Evolutionary conservation across 768 basidiomycete genomes (phyloP), one percentile per base, ranked within the genome.

Genomic region (Candolleomyces aberdarensis): DNA sequence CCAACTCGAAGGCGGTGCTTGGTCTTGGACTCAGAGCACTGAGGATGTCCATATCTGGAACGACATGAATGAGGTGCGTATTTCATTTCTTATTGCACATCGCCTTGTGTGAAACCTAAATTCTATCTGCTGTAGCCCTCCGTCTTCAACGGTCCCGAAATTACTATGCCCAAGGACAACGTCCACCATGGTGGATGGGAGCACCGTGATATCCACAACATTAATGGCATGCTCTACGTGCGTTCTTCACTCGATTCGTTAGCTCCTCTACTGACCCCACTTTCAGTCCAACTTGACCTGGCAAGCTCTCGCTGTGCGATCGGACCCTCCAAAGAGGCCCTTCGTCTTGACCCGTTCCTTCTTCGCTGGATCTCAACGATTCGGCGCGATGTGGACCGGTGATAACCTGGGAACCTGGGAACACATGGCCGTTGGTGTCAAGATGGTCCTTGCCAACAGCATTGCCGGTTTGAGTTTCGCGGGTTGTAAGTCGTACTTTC

Each of bases 141-240:
- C 11, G 87, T 99, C n/a, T 99, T 99, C 80, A 96, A 98, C 65
- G 97, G 96, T 0, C 97, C 97, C 5, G 97, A 99, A 71, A 98
- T 99, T 67, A 80, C 81, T 11, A 85, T 85, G 83, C 83, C 82
- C 10, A 81, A 79, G 64, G 83, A 85, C 63, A 83, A 81, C 56
- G 72, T 97, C 47, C 96, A 98, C 69, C 78, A 94, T 67, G 93
- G 91, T 32, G 94, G 94, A 26, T 99, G 97, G 97, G 97, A 99
- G 70, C 95, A 99, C 69, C 88, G 97, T 52, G 97, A 98, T 69
- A 75, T 99, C 1, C 97, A 99, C 73, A 98, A 99, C 69, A 86
- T 99, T 71, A 96, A 97, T 70, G 97, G 97, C 50, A 94, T 98
- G 94, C 85, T 97, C 62, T 89, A 83, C 67, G 90, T 91, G 71